Evolutionary conservation across 1,284 basidiomycete genomes (phyloP), one percentile per base, ranked within the genome.

Genomic region (Exsudoporus floridanus): DNA sequence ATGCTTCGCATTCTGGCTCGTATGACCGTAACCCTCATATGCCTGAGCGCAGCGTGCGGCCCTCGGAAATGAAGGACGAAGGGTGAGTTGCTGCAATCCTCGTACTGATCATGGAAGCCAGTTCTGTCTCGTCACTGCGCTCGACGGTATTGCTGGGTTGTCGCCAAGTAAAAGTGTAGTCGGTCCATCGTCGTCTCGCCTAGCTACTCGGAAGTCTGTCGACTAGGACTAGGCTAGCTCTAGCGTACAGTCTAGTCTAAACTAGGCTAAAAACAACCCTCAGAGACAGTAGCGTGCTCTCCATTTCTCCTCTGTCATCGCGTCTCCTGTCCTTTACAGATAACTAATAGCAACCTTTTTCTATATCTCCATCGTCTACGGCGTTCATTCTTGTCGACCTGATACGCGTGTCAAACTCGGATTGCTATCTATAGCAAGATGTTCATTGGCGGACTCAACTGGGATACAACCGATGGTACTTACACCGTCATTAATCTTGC

Each of bases 31-130:
- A n/a, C n/a, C 71, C 78, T 42, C 70, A 72, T 13, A 71, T 76
- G 40, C 75, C 76, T 14, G 85, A 88, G 61, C 81, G 88, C 46
- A 83, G 82, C 19, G 79, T 94, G 25, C 81, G 90, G 50, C 93
- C 94, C 13, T 92, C 90, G 47, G 94, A 98, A 72, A 96, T 95
- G 93, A 94, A 94, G 73, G 95, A 98, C 67, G 94, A 97, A 90
- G 94, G 94, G 95, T 97, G 83, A 94, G 94, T 63, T 28, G 10
- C 41, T 5, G 23, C 9, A 19, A 5, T 50, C 49, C 19, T 37
- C 23, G 37, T 4, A 21, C 54, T 66, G 30, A 59, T 49, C 21
- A 34, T 31, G 19, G 19, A 53, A 44, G 18, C 40, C 41, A 65
- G 57, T 45, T 46, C 31, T 34, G 18, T 50, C 44, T n/a, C 31